phyloP scores from a whole-genome alignment of 139 green algal genomes.

The Raphidocelis subcapitata region DNA sequence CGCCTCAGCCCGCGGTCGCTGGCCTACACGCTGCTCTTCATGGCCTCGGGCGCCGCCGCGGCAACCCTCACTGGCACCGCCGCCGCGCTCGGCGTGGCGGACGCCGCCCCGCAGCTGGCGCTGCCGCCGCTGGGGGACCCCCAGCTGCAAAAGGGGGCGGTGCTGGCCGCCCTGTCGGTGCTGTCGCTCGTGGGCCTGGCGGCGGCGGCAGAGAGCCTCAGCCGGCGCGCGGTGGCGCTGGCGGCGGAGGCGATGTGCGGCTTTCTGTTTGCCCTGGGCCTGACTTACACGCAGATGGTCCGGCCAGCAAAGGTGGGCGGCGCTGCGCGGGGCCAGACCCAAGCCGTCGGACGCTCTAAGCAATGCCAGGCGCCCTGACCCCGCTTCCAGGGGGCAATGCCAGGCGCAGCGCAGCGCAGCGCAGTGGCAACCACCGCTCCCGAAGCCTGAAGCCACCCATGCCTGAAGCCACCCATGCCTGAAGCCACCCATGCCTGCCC shows the following conservation, averaged over 20 bases:
- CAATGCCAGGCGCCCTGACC: no score
- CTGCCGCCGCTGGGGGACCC: no score
- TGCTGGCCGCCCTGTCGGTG: conserved; percentile 12
- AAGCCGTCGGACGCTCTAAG: no score
- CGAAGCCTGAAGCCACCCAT: no score
- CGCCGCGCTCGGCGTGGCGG: conserved; percentile 11
- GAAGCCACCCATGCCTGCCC: not conserved
- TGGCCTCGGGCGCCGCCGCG: conserved; percentile 48
- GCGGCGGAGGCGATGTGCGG: conserved; percentile 41
- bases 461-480: no score
- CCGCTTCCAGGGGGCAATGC: no score
- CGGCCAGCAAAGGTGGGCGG: conserved; percentile 64
- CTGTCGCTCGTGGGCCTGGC: conserved; percentile 10
- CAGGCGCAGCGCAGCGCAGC: no score
- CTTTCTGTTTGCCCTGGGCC: conserved; percentile 65
- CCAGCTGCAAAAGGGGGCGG: no score
- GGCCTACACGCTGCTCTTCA: conserved; percentile 50
- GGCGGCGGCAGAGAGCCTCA: not conserved
- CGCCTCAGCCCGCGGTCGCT: conserved; percentile 44
- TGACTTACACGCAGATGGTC: conserved; percentile 71
- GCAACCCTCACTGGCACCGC: conserved; percentile 27
- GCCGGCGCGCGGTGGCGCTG: conserved; percentile 6
- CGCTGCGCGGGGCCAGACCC: no score
- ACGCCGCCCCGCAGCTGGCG: conserved; percentile 1
- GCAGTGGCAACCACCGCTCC: no score